Evolutionary conservation across 164 flowering plant genomes (phyloP).

Genomic region (Sedum album): DNA sequence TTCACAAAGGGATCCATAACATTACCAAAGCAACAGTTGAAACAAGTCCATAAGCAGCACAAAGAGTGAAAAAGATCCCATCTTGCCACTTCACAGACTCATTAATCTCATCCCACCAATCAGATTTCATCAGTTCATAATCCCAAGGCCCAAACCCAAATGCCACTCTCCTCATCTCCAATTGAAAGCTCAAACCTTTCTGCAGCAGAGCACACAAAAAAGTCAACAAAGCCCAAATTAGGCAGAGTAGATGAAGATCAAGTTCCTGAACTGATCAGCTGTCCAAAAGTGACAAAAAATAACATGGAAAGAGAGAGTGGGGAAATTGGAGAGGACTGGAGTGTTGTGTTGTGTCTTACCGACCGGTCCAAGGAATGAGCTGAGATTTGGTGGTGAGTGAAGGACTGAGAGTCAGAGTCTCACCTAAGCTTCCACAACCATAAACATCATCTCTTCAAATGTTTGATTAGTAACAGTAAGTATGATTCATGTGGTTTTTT

Average conservation of each 20-base stretch:
- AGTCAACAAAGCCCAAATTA: constrained; percentile 11
- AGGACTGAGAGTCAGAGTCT: too few relatives aligned
- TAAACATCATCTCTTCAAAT: background rate
- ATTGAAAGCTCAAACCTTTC: background rate
- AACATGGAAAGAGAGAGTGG: background rate
- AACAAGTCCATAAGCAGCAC: constrained; percentile 76
- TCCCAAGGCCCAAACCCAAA: constrained; percentile 14
- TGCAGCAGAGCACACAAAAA: background rate
- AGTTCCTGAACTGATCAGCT: background rate
- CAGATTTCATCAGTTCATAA: constrained; percentile 6
- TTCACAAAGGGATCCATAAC: background rate
- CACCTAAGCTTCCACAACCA: constrained; percentile 24
- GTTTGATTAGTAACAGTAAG: background rate
- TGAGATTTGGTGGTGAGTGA: too few relatives aligned
- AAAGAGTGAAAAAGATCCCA: constrained; percentile 74
- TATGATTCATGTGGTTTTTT: too few relatives aligned
- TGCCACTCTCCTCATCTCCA: constrained; percentile 26
- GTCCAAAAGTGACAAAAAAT: background rate
- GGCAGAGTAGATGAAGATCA: constrained; percentile 1
- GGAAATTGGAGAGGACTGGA: background rate
- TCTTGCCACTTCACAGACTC: constrained; percentile 79
- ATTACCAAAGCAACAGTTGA: constrained; percentile 77
- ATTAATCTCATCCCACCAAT: constrained; percentile 90
- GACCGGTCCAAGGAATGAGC: constrained; percentile 23
- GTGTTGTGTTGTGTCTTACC: background rate